Conservation (phyloP, 208 protist species). For the Leishmania aethiopica region DNA sequence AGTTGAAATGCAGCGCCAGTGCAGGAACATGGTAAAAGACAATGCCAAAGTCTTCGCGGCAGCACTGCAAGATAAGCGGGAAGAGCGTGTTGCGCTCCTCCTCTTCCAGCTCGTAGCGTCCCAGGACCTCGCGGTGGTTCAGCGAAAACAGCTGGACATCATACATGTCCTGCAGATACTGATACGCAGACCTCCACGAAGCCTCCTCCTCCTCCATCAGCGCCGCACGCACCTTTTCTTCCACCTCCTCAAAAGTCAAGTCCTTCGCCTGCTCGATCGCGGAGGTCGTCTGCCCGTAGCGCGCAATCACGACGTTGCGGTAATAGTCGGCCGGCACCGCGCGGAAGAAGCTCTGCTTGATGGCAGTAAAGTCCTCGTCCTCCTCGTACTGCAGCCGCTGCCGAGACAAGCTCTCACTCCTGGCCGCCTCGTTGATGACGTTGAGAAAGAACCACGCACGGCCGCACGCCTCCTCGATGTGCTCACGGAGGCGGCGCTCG, state of each 20-base stretch:
- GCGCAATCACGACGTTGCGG: slow-evolving; percentile 44
- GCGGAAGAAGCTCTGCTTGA: slow-evolving; percentile 58
- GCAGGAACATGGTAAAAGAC: slow-evolving; percentile 49
- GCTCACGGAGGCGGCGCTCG: slow-evolving; percentile 48
- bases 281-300: slow-evolving; percentile 36
- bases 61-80: slow-evolving; percentile 26
- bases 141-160: slow-evolving; percentile 55
- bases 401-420: slow-evolving; percentile 39
- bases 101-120: slow-evolving; percentile 60
- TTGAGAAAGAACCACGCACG: slow-evolving; percentile 53
- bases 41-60: slow-evolving; percentile 55
- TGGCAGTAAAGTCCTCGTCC: slow-evolving; percentile 34
- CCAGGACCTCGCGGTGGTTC: slow-evolving; percentile 50
- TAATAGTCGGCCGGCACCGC: slow-evolving; percentile 69
- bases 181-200: slow-evolving; percentile 40
- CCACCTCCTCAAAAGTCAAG: slow-evolving; percentile 41
- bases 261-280: slow-evolving; percentile 18
- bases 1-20: slow-evolving; percentile 42
- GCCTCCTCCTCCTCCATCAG: slow-evolving; percentile 44
- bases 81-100: slow-evolving; percentile 42
- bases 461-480: slow-evolving; percentile 55
- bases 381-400: slow-evolving; percentile 59
- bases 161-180: slow-evolving; percentile 69
- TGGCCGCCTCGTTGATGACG: slow-evolving; percentile 37
- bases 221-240: slow-evolving; percentile 30